Base-by-base conservation (phyloP, 306 rosid genomes). In the Luffa aegyptiaca region DNA sequence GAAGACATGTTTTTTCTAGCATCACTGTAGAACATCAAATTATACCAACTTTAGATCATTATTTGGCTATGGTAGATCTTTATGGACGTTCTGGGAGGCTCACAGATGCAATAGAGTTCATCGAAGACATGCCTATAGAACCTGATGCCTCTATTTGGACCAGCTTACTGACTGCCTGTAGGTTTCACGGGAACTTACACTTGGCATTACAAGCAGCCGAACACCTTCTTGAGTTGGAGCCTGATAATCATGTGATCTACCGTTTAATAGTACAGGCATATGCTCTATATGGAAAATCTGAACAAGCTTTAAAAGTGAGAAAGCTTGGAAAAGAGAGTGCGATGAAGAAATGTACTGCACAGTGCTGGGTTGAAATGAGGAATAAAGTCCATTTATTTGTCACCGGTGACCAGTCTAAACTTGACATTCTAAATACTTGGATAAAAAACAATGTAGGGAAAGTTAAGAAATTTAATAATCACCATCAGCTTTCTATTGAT, bases 1-100 rank as follows among this genome's bases (percentile, higher is more conserved):
- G 98, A 79, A 89, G 83, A 83, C 85, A 42, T 74, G 86, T 83
- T 65, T 89, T 95, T 84, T 85, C 86, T 74, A 87, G 90, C 86
- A 83, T 92, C 71, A 82, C 78, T 49, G 83, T 89, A 80, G 90
- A 88, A 62, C 92, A 84, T 82, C 83, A 76, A 75, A 93, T 92
- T 70, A 66, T 68, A 81, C 96, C 90, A 37, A 85, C 89, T 83
- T 74, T 83, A 84, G 97, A 95, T 81, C 98, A 95, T 89, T 92
- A 91, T 86, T 79, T 85, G 66, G 96, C 93, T 61, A 80, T 92
- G 88, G 92, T 91, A 46, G 85, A 90, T 84, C 85, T 95, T 66
- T 89, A 87, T 81, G 93, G 98, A 45, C 98, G 94, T 78, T 82
- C 97, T 1, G 97, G 98, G 42, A 92, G 90, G 86, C 90, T 95